Conservation (phyloP, 1,139 yeast genomes). For the Yamadazyma aaseri region DNA sequence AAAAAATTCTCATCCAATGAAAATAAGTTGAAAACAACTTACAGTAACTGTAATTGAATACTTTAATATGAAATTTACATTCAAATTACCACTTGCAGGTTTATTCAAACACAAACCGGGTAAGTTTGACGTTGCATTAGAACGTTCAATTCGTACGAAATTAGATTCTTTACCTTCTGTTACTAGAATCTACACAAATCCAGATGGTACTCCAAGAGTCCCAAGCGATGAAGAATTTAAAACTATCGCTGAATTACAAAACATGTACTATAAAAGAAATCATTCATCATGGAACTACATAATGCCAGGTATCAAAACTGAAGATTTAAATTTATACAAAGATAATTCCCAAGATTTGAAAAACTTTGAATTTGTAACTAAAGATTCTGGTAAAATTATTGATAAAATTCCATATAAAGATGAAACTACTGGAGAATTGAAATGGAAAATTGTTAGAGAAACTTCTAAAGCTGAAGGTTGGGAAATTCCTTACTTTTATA, state of each 20-base stretch:
- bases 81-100: slow-evolving; percentile 41
- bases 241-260: slow-evolving; percentile 70
- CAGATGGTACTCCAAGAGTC: slow-evolving; percentile 74
- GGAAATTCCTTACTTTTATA: slow-evolving; percentile 74
- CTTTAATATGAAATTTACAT: slow-evolving; percentile 39
- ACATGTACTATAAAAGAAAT: slow-evolving; percentile 58
- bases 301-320: slow-evolving; percentile 51
- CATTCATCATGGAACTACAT: slow-evolving; percentile 62
- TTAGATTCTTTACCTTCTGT: slow-evolving; percentile 53
- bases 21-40: slow-evolving; percentile 17
- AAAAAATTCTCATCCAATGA: slow-evolving; percentile 19
- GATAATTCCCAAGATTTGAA: slow-evolving; percentile 65
- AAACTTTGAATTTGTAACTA: slow-evolving; percentile 58
- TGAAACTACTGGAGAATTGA: slow-evolving; percentile 71
- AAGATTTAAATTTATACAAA: slow-evolving; percentile 57
- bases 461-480: slow-evolving; percentile 79
- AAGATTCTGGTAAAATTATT: slow-evolving; percentile 65
- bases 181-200: slow-evolving; percentile 64
- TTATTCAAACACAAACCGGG: slow-evolving; percentile 39
- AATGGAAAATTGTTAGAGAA: slow-evolving; percentile 78
- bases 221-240: slow-evolving; percentile 74
- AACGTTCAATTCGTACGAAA: slow-evolving; percentile 39
- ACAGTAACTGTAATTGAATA: slow-evolving; percentile 3
- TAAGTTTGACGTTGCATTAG: slow-evolving; percentile 42
- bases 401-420: slow-evolving; percentile 86